Conservation (phyloP, 495 filamentous ascomycete species). For the Lepidopterella palustris region DNA sequence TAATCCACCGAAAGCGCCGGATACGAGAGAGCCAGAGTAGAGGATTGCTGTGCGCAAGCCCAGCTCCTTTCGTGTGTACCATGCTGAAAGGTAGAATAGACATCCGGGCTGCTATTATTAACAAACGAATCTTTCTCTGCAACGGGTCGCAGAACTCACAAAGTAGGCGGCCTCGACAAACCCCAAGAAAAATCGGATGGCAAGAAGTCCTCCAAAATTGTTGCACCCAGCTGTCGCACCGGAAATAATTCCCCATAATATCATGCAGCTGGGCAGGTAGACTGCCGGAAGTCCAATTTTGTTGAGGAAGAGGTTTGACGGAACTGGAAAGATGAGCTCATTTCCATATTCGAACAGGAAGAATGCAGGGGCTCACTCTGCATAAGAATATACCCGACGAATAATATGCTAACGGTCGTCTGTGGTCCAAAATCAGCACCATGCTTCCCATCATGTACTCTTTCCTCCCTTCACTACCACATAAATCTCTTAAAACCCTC, state of each 20-base stretch:
- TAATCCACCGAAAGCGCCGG: conserved; percentile 38
- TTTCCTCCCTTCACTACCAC: conserved; percentile 1
- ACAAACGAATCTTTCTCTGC: not conserved
- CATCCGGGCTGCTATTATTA: conserved; percentile 37
- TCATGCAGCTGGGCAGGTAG: conserved; percentile 42
- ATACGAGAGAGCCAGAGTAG: conserved; percentile 38
- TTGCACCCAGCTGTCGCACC: conserved; percentile 42
- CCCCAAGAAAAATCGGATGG: conserved; percentile 44
- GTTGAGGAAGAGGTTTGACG: conserved; percentile 56
- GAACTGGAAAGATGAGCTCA: conserved; percentile 34
- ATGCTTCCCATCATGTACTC: not conserved
- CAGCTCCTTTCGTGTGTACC: conserved; percentile 55
- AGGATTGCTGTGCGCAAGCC: conserved; percentile 50
- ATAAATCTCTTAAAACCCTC: not conserved
- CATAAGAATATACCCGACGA: conserved; percentile 58
- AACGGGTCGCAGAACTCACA: not conserved
- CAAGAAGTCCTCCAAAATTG: conserved; percentile 48
- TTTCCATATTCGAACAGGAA: not conserved
- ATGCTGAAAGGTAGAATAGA: conserved; percentile 54
- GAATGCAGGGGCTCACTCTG: conserved; percentile 8
- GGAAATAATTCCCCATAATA: conserved; percentile 48
- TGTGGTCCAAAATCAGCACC: conserved; percentile 13
- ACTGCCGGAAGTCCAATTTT: conserved; percentile 41
- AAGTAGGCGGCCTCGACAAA: conserved; percentile 36
- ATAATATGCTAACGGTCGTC: conserved; percentile 61